A percentile compares a stretch with the other conserved stretches of the same genome.
Conservation (phyloP, 208 protist genomes). For the Leishmania turanica region DNA sequence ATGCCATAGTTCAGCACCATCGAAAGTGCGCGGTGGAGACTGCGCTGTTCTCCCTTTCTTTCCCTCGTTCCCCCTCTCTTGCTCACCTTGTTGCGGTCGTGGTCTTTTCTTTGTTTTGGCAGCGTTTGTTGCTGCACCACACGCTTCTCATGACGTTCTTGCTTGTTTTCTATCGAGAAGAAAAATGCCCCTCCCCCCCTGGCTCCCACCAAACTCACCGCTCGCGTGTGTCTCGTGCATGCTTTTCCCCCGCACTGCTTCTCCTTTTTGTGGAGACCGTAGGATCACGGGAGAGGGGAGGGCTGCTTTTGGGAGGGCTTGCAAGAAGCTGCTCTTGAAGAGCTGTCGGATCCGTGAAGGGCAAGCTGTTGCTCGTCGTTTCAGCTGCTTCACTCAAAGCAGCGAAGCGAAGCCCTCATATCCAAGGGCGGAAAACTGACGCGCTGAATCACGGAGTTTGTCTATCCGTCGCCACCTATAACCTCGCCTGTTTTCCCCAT, state of each 20-base stretch:
- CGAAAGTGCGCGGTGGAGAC: neutral
- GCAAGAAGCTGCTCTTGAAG: constrained; percentile 1
- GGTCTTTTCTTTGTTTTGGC: neutral
- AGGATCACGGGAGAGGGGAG: neutral
- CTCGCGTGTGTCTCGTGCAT: neutral
- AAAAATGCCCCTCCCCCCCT: neutral
- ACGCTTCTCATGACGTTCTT: constrained; percentile 12
- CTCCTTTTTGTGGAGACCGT: neutral
- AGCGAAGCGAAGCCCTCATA: neutral
- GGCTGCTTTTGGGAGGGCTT: neutral
- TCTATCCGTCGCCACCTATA: neutral
- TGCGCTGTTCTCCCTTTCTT: neutral
- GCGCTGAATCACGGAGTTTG: neutral
- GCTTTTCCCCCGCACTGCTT: neutral
- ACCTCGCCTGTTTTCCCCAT: neutral
- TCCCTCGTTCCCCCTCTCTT: neutral
- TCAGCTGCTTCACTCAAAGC: neutral
- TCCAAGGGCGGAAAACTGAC: neutral
- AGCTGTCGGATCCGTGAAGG: neutral
- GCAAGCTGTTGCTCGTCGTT: neutral
- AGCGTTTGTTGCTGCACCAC: constrained; percentile 6
- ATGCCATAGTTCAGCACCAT: constrained; percentile 3
- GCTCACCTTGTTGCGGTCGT: neutral
- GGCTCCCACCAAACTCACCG: neutral
- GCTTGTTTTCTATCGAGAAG: constrained; percentile 4